Evolutionary conservation across 352 stramenopile species (phyloP), one percentile per base, ranked within the genome.

Genomic region (Thraustotheca clavata): DNA sequence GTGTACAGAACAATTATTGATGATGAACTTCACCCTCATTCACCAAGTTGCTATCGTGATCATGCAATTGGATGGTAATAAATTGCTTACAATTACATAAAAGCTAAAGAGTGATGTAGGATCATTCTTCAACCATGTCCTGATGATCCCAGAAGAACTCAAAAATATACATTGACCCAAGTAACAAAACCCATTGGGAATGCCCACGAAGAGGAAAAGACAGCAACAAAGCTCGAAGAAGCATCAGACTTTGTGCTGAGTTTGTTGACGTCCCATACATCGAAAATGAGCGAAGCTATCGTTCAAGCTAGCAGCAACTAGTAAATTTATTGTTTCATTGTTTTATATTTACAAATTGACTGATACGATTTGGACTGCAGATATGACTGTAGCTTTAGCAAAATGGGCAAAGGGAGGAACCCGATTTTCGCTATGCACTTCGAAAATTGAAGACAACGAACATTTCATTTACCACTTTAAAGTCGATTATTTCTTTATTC

Each of bases 1-100:
- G 54, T 62, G 14, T 62, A 62, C 34, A 36, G 54, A 4, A 50
- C 54, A 29, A 49, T 62, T 11, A 14, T 62, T 9, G 31, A 62
- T 8, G 54, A 62, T 29, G 54, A 47, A 6, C 24, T 47, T 20
- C 22, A 39, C 18, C 54, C 54, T 22, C 54, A 49, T 29, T 24
- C 33, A 26, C 34, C 54, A 1, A 12, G 26, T 14, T 5, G 38
- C 34, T 27, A 50, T 40, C 32, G 38, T 1, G 54, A 62, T 40
- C 48, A 62, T 40, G 16, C 20, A 1, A 2, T 39, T 49, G 54
- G 54, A 22, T 62, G 54, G 54, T 62, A 47, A 5, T 20, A 26
- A 20, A 6, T 6, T 38, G 1, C 48, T 5, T n/a, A 14, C 22
- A 47, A 5, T 47, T 2, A 4, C 39, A 2, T 27, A 5, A 27